A percentile compares a stretch with the other conserved stretches of the same genome.
phyloP scores from a whole-genome alignment of 2,329 filamentous ascomycete genomes.

The Biscogniauxia marginata region DNA sequence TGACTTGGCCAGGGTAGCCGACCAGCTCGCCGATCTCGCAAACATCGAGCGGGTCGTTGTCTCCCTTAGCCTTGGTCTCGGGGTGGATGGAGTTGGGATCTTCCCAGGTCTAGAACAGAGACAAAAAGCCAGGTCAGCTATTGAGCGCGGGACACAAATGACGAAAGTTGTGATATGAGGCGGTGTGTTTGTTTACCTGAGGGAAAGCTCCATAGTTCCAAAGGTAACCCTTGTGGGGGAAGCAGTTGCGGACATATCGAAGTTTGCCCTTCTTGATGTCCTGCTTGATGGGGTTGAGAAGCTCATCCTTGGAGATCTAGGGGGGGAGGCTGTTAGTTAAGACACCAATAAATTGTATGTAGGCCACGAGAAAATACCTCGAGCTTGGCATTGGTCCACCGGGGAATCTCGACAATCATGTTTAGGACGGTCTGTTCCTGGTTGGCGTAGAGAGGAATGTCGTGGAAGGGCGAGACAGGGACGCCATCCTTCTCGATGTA shows the following conservation, averaged over 20 bases:
- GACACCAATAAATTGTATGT: too few relatives aligned
- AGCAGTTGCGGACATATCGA: slow-evolving; percentile 99
- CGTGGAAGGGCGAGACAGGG: slow-evolving; percentile 94
- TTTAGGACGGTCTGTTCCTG: slow-evolving; percentile 93
- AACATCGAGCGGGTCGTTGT: slow-evolving; percentile 98
- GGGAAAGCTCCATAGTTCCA: slow-evolving; percentile 99
- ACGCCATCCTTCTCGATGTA: slow-evolving; percentile 98
- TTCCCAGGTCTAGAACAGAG: slow-evolving; percentile 80
- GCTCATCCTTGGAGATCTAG: slow-evolving; percentile 98
- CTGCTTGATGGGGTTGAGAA: slow-evolving; percentile 99
- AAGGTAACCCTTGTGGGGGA: slow-evolving; percentile 99
- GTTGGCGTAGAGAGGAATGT: slow-evolving; percentile 97
- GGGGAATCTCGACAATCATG: slow-evolving; percentile 99
- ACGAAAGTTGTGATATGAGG: slow-evolving; percentile 5
- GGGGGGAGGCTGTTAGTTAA: slow-evolving; percentile 13
- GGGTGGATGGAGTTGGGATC: slow-evolving; percentile 95
- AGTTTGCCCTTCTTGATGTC: slow-evolving; percentile 99
- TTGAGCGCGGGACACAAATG: slow-evolving; percentile 6
- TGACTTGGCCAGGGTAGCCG: slow-evolving; percentile 92
- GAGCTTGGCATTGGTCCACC: slow-evolving; percentile 99
- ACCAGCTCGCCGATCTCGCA: slow-evolving; percentile 99
- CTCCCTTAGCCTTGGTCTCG: slow-evolving; percentile 98
- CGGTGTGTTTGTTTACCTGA: slow-evolving; percentile 60
- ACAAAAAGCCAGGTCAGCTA: slow-evolving; percentile 9
- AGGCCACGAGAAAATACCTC: slow-evolving; percentile 63